Percentiles rank a stretch among this genome's conserved stretches.
phyloP scores from a whole-genome alignment of 106 monocot species.

The Platanthera guangdongensis region DNA sequence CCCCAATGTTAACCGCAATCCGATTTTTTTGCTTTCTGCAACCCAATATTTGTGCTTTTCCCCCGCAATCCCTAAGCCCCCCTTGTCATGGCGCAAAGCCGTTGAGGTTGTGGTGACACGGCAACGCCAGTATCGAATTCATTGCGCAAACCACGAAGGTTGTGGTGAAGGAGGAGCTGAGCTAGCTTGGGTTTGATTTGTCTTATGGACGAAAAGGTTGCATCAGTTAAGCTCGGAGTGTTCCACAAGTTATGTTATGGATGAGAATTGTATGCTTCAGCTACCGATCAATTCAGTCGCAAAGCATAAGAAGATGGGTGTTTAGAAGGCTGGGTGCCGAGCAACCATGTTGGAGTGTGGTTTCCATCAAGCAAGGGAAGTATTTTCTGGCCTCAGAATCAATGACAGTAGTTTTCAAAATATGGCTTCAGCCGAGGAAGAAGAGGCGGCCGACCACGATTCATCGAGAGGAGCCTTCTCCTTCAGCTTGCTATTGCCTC shows the following conservation, averaged over 20 bases:
- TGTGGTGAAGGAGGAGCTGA: conserved; percentile 10
- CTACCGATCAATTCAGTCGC: conserved; percentile 52
- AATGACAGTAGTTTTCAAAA: conserved; percentile 22
- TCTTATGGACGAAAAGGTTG: conserved; percentile 16
- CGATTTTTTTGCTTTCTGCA: too few species aligned
- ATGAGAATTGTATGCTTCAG: conserved; percentile 40
- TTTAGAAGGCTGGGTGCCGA: conserved; percentile 15
- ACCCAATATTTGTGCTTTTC: too few species aligned
- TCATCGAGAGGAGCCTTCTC: conserved; percentile 33
- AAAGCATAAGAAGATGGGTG: conserved; percentile 26
- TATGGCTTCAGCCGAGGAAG: conserved; percentile 34
- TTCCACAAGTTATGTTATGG: conserved; percentile 64
- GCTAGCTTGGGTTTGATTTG: background rate
- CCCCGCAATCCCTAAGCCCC: too few species aligned
- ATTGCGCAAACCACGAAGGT: conserved; percentile 7
- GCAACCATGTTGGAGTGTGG: conserved; percentile 44
- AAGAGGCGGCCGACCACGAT: conserved; percentile 1
- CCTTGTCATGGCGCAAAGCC: too few species aligned
- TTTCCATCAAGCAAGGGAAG: conserved; percentile 32
- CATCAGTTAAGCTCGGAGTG: conserved; percentile 49
- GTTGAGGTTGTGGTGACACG: too few species aligned
- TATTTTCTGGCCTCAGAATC: conserved; percentile 10
- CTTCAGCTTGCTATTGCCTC: conserved; percentile 24
- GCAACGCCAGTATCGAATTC: background rate
- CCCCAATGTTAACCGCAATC: too few species aligned